These are phyloP conservation scores for Podospora pseudopauciseta DNA, from an alignment of 495 filamentous ascomycete genomes.

Conservation along the genomic window DNA sequence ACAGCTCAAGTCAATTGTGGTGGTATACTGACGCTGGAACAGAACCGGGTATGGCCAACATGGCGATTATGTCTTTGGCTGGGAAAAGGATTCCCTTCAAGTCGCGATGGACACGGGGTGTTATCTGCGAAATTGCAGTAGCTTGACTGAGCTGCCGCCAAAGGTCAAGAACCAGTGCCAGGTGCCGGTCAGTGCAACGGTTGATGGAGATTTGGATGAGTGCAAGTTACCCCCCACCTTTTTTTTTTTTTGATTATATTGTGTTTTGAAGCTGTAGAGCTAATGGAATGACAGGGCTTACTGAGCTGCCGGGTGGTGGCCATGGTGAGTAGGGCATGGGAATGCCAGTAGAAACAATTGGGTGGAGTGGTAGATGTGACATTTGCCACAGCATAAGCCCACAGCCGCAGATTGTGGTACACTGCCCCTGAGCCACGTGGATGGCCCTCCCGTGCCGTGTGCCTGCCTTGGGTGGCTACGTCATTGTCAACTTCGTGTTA, in stretches of 20 bases:
- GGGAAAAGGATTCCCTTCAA: constrained; percentile 42
- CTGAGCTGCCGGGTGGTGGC: background rate
- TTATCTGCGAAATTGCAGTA: constrained; percentile 5
- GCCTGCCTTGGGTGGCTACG: background rate
- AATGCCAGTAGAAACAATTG: too few species aligned
- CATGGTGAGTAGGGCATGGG: background rate
- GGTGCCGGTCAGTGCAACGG: background rate
- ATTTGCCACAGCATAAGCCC: background rate
- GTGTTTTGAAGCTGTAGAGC: background rate
- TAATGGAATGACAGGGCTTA: background rate
- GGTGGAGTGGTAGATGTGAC: too few species aligned
- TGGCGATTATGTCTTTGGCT: constrained; percentile 50
- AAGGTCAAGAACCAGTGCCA: constrained; percentile 3
- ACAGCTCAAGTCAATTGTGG: background rate
- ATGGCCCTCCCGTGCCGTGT: background rate
- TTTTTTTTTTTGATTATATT: background rate
- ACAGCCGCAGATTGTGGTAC: background rate
- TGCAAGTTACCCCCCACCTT: background rate
- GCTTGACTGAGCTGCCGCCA: background rate
- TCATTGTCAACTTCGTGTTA: background rate
- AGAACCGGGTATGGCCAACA: constrained; percentile 44
- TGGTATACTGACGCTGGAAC: background rate
- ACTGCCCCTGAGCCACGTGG: background rate
- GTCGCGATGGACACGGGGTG: constrained; percentile 39
- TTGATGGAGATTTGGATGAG: background rate